A percentile compares a stretch with the other conserved stretches of the same genome.
Evolutionary conservation across 2,329 filamentous ascomycete genomes (phyloP).

Genomic region (Drechslerella coelobrocha): DNA sequence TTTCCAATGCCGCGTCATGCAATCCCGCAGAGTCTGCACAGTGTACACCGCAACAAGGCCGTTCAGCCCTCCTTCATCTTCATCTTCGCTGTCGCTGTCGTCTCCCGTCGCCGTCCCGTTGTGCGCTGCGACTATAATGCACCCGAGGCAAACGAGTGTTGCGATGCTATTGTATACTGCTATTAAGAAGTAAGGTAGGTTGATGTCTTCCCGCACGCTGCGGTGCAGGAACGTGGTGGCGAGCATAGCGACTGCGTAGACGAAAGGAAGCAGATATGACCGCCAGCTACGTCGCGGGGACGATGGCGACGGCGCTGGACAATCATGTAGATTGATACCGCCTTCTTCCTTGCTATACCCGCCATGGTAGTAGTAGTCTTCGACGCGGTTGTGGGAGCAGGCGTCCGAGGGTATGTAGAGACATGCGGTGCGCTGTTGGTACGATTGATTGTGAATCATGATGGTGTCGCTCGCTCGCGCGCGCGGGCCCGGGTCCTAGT

Average conservation of each 20-base stretch:
- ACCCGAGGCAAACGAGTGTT: not conserved
- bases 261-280: not conserved
- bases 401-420: too few relatives aligned
- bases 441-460: too few relatives aligned
- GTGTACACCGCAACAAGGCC: too few relatives aligned
- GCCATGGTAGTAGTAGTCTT: constrained; percentile 9
- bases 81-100: not conserved
- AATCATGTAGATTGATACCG: not conserved
- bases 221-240: not conserved
- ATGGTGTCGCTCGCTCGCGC: too few relatives aligned
- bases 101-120: not conserved
- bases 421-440: too few relatives aligned
- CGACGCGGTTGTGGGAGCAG: not conserved
- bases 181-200: constrained; percentile 22
- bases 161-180: constrained; percentile 28
- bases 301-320: not conserved
- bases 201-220: not conserved
- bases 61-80: too few relatives aligned
- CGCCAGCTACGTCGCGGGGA: not conserved
- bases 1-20: constrained; percentile 22
- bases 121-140: not conserved
- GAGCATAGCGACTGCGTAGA: constrained; percentile 9
- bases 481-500: too few relatives aligned
- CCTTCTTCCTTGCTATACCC: constrained; percentile 5
- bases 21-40: too few relatives aligned